Evolutionary conservation across 805 yeast genomes (phyloP).

Genomic region (Yamadazyma kitorensis): DNA sequence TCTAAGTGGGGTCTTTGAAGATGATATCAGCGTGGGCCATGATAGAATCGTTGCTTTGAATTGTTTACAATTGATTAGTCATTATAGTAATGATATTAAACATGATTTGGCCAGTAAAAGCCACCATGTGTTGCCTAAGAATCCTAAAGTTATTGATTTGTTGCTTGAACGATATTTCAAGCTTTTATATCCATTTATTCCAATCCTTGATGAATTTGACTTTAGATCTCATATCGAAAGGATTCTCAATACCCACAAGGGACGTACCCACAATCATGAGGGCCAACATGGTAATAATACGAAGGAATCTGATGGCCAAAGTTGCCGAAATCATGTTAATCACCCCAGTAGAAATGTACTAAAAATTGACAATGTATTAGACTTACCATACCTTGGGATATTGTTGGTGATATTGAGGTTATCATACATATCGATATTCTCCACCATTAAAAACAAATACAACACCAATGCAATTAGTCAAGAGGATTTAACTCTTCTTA

Average conservation of each 20-base stretch:
- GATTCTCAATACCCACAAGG: background rate
- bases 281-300: too few relatives aligned
- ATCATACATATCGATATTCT: constrained; percentile 33
- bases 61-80: background rate
- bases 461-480: background rate
- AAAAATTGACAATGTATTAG: constrained; percentile 24
- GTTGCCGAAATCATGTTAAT: too few relatives aligned
- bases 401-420: constrained; percentile 34
- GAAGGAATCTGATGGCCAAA: too few relatives aligned
- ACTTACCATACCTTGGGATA: constrained; percentile 33
- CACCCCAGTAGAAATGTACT: too few relatives aligned
- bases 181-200: constrained; percentile 44
- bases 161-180: constrained; percentile 27
- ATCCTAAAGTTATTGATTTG: constrained; percentile 2
- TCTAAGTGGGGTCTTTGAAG: constrained; percentile 2
- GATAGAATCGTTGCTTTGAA: constrained; percentile 1
- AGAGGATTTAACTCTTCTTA: constrained; percentile 15
- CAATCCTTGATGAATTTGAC: constrained; percentile 38
- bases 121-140: constrained; percentile 6
- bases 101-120: constrained; percentile 3
- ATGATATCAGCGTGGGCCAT: background rate
- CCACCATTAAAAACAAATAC: constrained; percentile 9
- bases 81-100: background rate
- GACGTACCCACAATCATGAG: background rate
- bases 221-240: constrained; percentile 20